Evolutionary conservation across 1,284 basidiomycete species (phyloP).

Genomic region (Cystobasidiaceae sp.): DNA sequence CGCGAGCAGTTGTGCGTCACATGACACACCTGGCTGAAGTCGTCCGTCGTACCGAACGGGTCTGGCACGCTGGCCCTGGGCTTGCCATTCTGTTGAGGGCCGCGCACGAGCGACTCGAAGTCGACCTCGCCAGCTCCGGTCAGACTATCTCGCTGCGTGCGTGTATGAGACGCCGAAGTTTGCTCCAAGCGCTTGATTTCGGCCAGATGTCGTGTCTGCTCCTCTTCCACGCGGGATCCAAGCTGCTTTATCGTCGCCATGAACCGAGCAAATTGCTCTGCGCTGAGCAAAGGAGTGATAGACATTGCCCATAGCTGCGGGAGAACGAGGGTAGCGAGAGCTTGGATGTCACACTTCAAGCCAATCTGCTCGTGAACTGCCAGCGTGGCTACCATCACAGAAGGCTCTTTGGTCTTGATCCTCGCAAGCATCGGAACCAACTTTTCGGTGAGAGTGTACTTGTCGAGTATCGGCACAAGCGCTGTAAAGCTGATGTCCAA

Average conservation of each 20-base stretch:
- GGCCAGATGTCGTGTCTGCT: conserved; percentile 74
- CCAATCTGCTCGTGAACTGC: conserved; percentile 96
- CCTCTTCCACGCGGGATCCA: conserved; percentile 73
- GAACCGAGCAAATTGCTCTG: conserved; percentile 68
- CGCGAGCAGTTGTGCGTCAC: neutral
- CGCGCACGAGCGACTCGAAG: conserved; percentile 42
- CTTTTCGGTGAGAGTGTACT: conserved; percentile 89
- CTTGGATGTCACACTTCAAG: conserved; percentile 87
- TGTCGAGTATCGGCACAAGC: conserved; percentile 92
- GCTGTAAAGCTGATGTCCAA: conserved; percentile 81
- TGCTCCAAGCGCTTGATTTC: conserved; percentile 78
- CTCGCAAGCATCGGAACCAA: conserved; percentile 87
- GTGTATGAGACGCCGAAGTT: conserved; percentile 43
- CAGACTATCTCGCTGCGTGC: conserved; percentile 49
- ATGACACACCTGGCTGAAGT: conserved; percentile 33
- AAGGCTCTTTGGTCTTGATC: conserved; percentile 91
- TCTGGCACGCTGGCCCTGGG: conserved; percentile 29
- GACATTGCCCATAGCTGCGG: conserved; percentile 95
- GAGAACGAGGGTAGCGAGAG: conserved; percentile 84
- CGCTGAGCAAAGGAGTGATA: conserved; percentile 85
- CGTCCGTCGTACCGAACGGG: conserved; percentile 38
- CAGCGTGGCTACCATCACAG: conserved; percentile 88
- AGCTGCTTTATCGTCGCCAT: conserved; percentile 49
- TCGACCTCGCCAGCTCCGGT: conserved; percentile 42
- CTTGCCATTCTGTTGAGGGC: conserved; percentile 20